Base-by-base conservation (phyloP, 2,329 filamentous ascomycete species). In the Cercospora brassicicola region DNA sequence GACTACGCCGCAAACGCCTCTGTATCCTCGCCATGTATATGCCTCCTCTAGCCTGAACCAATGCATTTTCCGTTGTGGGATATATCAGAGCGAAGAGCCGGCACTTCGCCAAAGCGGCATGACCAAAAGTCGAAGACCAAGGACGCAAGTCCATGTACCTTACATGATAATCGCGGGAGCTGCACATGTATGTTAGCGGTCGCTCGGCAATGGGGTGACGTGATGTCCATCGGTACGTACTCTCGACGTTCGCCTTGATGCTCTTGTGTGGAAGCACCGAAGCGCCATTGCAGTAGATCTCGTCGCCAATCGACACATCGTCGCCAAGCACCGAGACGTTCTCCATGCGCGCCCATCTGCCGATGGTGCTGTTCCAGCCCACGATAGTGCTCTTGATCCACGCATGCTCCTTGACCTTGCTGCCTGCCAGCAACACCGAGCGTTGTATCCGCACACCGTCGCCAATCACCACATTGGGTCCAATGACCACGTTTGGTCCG, bases 331-430 rank as follows among this genome's bases (percentile, higher is more conserved):
- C 94, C n/a, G 92, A 94, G 51, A 98, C 94, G 78, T 99, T 99
- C 87, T 99, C 95, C 72, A 98, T 85, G 74, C 94, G 91, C 67
- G 94, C 94, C 94, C 94, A 99, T 79, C 91, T 91, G 78, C 94
- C 94, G 66, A 99, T 93, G 39, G 89, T 91, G 84, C 93, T 96
- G 87, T 97, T 97, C 94, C 94, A 99, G 78, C 94, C 94, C 63
- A 98, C 93, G 80, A 99, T 98, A 76, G 94, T 95, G 79, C 92
- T 96, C 89, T 98, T 98, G 81, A 99, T 88, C 94, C 94, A 98
- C 59, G 95, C 95, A 81, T 99, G 94, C 80, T 99, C 95, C 87
- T 97, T 97, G 82, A 97, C 90, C 85, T 96, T 97, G 82, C 91
- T 93, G 77, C 92, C 91, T 70, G 90, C 88, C 72, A 99, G 87